Evolutionary conservation across 768 basidiomycete genomes (phyloP).

Genomic region (Phylloporus sp.): DNA sequence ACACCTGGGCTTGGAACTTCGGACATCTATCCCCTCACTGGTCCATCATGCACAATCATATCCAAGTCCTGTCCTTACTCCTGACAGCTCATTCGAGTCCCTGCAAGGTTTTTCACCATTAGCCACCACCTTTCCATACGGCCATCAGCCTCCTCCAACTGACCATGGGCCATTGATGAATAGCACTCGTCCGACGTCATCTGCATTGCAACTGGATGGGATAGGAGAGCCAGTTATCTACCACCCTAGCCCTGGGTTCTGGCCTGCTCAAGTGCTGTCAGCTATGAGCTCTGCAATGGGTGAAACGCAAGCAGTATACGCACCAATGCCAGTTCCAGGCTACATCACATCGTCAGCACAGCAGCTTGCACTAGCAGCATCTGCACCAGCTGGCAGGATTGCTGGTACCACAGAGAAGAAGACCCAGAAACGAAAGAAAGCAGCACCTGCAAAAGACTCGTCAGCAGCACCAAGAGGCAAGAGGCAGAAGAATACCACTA

Average conservation of each 20-base stretch:
- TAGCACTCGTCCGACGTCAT: background rate
- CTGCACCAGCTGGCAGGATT: background rate
- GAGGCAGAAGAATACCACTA: background rate
- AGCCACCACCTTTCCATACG: background rate
- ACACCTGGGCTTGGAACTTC: background rate
- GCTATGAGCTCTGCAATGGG: background rate
- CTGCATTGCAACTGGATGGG: background rate
- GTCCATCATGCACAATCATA: background rate
- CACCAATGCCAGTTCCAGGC: background rate
- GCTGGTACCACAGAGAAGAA: background rate
- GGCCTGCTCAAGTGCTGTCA: background rate
- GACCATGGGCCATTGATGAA: background rate
- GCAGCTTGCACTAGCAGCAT: background rate
- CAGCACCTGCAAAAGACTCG: background rate
- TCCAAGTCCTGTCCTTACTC: background rate
- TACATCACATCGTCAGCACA: background rate
- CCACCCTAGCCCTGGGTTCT: background rate
- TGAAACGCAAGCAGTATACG: background rate
- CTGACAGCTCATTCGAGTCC: background rate
- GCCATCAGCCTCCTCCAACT: background rate
- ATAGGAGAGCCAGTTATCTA: background rate
- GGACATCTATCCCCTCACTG: background rate
- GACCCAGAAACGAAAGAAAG: background rate
- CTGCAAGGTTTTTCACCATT: background rate
- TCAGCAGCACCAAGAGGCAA: background rate